These are phyloP conservation scores for Miscanthus lutarioriparius DNA, from an alignment of 176 grass and related monocot genomes.

Conservation along the genomic window DNA sequence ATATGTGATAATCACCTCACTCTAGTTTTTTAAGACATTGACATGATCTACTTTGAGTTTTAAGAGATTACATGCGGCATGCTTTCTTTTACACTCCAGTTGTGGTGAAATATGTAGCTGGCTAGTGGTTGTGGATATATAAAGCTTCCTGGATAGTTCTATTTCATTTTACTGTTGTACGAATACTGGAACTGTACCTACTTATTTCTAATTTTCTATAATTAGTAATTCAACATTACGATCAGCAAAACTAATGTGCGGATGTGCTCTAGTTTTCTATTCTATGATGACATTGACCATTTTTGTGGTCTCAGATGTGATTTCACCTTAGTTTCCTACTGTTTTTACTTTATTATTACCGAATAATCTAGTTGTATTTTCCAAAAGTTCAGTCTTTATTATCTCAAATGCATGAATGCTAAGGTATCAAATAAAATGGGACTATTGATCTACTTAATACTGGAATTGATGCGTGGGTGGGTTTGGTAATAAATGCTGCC, in stretches of 20 bases:
- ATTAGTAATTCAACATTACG: slow-evolving; percentile 4
- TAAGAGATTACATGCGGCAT: neutral
- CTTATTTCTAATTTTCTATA: neutral
- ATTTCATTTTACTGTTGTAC: neutral
- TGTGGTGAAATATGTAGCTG: neutral
- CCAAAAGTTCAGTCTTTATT: neutral
- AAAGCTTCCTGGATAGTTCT: neutral
- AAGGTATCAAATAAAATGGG: neutral
- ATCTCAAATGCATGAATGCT: neutral
- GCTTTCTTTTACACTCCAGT: neutral
- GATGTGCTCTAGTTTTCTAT: neutral
- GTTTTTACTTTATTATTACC: neutral
- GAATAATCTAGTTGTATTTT: neutral
- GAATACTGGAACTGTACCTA: neutral
- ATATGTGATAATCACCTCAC: slow-evolving; percentile 1
- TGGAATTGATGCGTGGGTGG: neutral
- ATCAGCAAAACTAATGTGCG: neutral
- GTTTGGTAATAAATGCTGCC: neutral
- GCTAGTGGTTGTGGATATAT: slow-evolving; percentile 9
- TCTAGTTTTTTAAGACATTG: neutral
- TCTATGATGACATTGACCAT: neutral
- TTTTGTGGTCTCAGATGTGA: neutral
- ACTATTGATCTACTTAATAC: neutral
- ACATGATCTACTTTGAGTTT: neutral
- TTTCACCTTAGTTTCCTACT: neutral